Evolutionary conservation across 1,139 yeast species (phyloP), one percentile per base, ranked within the genome.

Genomic region (Yamadazyma songkhlaensis): DNA sequence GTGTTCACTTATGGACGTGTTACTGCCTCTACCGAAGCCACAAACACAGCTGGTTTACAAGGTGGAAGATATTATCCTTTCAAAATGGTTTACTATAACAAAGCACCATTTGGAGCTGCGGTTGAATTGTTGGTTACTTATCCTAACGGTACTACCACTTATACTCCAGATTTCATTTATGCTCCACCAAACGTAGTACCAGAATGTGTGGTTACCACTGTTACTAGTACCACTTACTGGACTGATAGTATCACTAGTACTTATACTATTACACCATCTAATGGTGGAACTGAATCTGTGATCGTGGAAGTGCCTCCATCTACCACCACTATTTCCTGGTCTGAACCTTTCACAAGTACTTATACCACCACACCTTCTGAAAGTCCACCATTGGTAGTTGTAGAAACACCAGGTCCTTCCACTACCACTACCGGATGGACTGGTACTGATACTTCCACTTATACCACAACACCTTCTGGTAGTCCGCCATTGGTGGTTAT

Each of bases 51-150:
- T n/a, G 9, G 4, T 20, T 22, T 34, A 13, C 13, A 27, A 12
- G 26, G 7, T 11, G 36, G 36, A 6, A 13, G 3, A 6, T 34
- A 21, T 20, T 28, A 28, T 13, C 36, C 36, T 21, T 17, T 34
- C n/a, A 13, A 34, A 34, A 28, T 34, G 25, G 14, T 34, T 7
- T 34, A 27, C 21, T 34, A 34, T 12, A 26, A 34, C 8, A 17
- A 10, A 11, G 29, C 17, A 12, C 12, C n/a, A 5, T 8, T 9
- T 6, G 24, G 17, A 27, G 29, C 29, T 15, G 13, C 12, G 4
- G 10, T 27, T 3, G 15, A 27, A n/a, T n/a, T 27, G 8, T 9
- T 9, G 13, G 29, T 27, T 11, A 13, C 29, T 13, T 27, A 27
- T 13, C 29, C 29, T 27, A 15, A 27, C 11, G 17, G 29, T 12